Conservation (phyloP, 2,329 filamentous ascomycete genomes). For the Cladosporium sp. region DNA sequence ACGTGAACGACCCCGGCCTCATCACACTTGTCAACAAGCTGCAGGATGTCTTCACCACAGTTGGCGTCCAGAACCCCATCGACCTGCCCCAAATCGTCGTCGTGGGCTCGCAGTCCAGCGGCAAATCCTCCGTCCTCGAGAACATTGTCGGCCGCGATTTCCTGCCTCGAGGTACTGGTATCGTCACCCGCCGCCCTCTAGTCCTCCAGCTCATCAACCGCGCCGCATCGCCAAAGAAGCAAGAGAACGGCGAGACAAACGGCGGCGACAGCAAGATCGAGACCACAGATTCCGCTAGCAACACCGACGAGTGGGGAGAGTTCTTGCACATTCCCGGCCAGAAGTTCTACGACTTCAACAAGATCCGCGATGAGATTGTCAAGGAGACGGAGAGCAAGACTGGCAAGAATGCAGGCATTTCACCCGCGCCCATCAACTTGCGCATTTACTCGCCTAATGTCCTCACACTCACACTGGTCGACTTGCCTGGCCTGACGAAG, state of each 20-base stretch:
- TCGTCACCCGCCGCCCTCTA: constrained; percentile 92
- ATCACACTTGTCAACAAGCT: constrained; percentile 95
- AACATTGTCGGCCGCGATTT: constrained; percentile 99
- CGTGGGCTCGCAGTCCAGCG: constrained; percentile 96
- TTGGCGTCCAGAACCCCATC: constrained; percentile 97
- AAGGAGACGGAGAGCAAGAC: constrained; percentile 96
- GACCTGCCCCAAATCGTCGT: constrained; percentile 98
- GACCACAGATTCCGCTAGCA: constrained; percentile 80
- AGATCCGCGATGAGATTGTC: constrained; percentile 96
- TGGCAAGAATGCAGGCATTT: constrained; percentile 93
- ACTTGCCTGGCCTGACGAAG: constrained; percentile 94
- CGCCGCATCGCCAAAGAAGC: constrained; percentile 50
- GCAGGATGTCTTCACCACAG: constrained; percentile 98
- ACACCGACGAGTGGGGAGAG: constrained; percentile 96
- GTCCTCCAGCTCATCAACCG: constrained; percentile 97
- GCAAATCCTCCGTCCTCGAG: constrained; percentile 98
- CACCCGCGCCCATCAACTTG: constrained; percentile 93
- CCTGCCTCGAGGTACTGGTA: constrained; percentile 93
- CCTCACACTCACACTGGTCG: constrained; percentile 91
- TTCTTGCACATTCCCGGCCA: constrained; percentile 96
- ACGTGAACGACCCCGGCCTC: constrained; percentile 68
- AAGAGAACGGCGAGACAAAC: constrained; percentile 75
- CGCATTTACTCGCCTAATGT: constrained; percentile 98
- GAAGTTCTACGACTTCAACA: constrained; percentile 97
- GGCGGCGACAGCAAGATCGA: constrained; percentile 66